These are phyloP conservation scores for Epichloe coenophiala DNA, from an alignment of 2,329 filamentous ascomycete species.

Conservation along the genomic window DNA sequence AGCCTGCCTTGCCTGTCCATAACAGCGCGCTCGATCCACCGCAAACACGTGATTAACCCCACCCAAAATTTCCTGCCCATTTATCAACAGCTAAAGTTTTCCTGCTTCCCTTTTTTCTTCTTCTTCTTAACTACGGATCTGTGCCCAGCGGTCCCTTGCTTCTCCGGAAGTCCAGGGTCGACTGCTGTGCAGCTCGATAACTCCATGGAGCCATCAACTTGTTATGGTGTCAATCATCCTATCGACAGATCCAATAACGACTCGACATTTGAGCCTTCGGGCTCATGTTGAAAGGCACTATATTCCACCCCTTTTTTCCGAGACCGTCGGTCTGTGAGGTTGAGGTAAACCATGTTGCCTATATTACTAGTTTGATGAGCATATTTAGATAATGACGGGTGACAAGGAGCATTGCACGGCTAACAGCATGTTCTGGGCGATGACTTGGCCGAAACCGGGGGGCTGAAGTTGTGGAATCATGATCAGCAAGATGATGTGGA, in stretches of 20 bases:
- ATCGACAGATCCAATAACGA: conserved; percentile 93
- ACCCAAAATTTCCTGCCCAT: conserved; percentile 7
- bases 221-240: conserved; percentile 73
- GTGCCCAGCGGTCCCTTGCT: conserved; percentile 69
- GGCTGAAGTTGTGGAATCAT: no score
- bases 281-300: conserved; percentile 40
- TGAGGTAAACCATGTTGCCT: conserved; percentile 68
- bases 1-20: not conserved
- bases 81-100: conserved; percentile 8
- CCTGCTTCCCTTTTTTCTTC: conserved; percentile 20
- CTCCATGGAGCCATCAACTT: conserved; percentile 61
- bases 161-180: conserved; percentile 44
- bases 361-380: conserved; percentile 6
- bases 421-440: no score
- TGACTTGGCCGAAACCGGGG: no score
- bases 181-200: conserved; percentile 78
- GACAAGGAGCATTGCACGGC: no score
- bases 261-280: conserved; percentile 41
- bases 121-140: conserved; percentile 52
- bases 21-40: not conserved
- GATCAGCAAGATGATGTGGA: no score
- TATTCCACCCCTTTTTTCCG: conserved; percentile 79
- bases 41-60: conserved; percentile 3
- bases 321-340: conserved; percentile 84
- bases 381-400: not conserved